phyloP scores from a whole-genome alignment of 1,139 yeast species.

The Arxiozyma bovina region DNA sequence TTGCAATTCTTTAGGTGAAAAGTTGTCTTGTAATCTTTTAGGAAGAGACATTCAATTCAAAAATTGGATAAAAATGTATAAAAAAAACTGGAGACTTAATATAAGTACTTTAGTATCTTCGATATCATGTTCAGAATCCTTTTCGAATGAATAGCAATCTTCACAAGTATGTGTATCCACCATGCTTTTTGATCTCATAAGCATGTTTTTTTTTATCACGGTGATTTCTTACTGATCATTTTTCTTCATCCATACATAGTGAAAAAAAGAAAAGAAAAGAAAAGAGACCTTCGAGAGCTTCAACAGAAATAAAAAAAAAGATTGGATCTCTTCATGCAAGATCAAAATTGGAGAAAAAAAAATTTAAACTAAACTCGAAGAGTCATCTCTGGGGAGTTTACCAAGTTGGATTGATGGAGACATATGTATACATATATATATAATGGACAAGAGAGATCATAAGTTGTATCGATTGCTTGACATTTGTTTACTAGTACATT shows the following conservation, averaged over 20 bases:
- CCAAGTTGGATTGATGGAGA: neutral
- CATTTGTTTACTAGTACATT: neutral
- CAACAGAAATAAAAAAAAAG: too few species aligned
- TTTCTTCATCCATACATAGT: neutral
- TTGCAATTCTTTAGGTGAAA: conserved; percentile 70
- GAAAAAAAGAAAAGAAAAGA: neutral
- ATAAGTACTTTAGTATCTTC: too few species aligned
- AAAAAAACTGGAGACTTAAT: too few species aligned
- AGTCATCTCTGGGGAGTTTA: neutral
- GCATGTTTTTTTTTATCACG: neutral
- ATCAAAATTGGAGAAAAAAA: neutral
- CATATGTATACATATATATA: too few species aligned
- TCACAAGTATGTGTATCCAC: neutral
- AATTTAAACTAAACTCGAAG: neutral
- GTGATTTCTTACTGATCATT: neutral
- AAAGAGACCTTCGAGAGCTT: neutral
- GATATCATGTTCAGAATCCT: neutral
- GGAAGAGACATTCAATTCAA: conserved; percentile 67
- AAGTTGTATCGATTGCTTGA: too few species aligned
- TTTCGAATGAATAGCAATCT: too few species aligned
- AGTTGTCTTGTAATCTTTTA: conserved; percentile 43
- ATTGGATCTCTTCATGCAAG: neutral
- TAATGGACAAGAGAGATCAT: neutral
- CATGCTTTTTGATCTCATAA: neutral
- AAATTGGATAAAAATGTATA: too few species aligned